These are phyloP conservation scores for Suillus decipiens DNA, from an alignment of 768 basidiomycete species.

Conservation along the genomic window DNA sequence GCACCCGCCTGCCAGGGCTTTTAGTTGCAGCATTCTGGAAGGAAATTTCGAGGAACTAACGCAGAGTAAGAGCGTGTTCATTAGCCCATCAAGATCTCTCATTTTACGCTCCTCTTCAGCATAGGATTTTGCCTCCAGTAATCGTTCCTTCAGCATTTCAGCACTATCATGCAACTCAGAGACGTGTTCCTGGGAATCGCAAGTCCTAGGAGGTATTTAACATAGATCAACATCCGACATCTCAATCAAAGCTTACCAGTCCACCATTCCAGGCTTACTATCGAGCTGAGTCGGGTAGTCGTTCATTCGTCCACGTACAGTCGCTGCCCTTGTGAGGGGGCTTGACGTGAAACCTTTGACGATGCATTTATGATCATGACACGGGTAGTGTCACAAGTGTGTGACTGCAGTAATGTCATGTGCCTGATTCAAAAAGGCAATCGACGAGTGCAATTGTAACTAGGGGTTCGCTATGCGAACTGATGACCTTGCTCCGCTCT, in stretches of 20 bases:
- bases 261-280: no score
- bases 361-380: neutral
- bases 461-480: no score
- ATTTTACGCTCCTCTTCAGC: conserved; percentile 3
- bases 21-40: neutral
- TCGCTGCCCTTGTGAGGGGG: neutral
- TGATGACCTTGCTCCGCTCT: no score
- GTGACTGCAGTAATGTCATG: neutral
- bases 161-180: neutral
- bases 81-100: neutral
- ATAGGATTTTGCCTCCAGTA: neutral
- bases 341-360: conserved; percentile 4
- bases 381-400: neutral
- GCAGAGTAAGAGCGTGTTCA: neutral
- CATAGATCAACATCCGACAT: neutral
- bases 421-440: neutral
- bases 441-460: no score
- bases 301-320: neutral
- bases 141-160: neutral
- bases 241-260: neutral
- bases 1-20: neutral
- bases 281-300: neutral
- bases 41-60: neutral
- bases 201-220: neutral
- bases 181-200: neutral